A percentile compares a stretch with the other conserved stretches of the same genome.
phyloP scores from a whole-genome alignment of 495 filamentous ascomycete genomes.

The Xanthoparmelia taractica region DNA sequence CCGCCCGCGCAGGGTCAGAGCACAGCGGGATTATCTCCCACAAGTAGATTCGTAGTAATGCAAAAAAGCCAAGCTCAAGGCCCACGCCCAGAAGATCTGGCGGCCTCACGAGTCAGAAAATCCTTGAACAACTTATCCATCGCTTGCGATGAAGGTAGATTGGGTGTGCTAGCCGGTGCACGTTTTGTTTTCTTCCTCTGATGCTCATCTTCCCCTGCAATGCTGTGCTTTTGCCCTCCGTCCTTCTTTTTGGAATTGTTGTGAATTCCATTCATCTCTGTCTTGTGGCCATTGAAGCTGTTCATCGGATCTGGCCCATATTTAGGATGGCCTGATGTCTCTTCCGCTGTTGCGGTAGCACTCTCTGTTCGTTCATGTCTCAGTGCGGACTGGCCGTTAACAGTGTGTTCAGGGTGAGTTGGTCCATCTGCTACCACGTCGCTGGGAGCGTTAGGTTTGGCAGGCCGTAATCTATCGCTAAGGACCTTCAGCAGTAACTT shows the following conservation, averaged over 20 bases:
- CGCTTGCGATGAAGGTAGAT: neutral
- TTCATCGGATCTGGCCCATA: neutral
- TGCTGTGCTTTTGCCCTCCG: neutral
- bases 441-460: constrained; percentile 28
- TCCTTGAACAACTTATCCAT: neutral
- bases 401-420: neutral
- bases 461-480: constrained; percentile 46
- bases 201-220: neutral
- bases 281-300: neutral
- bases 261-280: neutral
- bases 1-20: neutral
- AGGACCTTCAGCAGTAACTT: neutral
- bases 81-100: neutral
- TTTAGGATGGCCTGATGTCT: neutral
- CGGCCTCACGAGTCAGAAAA: neutral
- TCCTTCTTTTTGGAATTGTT: neutral
- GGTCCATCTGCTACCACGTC: neutral
- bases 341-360: neutral
- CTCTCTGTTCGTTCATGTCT: neutral
- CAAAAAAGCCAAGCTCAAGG: neutral
- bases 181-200: neutral
- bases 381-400: neutral
- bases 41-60: neutral
- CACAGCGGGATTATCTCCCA: neutral
- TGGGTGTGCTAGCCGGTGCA: neutral